A percentile compares a stretch with the other conserved stretches of the same genome.
Conservation (phyloP, 2,329 filamentous ascomycete species). For the Scedosporium minutisporum region DNA sequence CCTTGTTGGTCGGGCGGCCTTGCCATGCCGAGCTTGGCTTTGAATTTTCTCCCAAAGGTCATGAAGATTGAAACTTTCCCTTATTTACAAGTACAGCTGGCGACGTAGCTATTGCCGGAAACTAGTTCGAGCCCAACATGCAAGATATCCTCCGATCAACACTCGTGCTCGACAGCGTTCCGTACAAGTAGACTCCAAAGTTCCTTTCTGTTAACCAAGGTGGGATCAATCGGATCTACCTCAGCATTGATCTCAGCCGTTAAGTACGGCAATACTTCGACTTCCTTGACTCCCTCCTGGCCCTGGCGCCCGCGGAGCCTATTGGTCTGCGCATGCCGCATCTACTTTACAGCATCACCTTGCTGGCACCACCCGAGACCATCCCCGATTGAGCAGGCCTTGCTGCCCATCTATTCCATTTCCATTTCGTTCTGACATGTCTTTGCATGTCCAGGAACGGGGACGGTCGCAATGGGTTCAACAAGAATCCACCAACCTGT, state of each 20-base stretch:
- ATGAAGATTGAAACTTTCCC: too few relatives aligned
- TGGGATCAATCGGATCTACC: too few relatives aligned
- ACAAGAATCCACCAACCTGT: neutral
- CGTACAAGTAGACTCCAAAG: too few relatives aligned
- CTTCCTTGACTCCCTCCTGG: neutral
- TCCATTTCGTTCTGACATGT: neutral
- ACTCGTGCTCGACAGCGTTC: too few relatives aligned
- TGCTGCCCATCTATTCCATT: neutral
- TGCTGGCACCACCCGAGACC: neutral
- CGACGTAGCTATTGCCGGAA: too few relatives aligned
- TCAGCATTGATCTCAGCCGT: too few relatives aligned
- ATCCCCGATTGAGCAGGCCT: neutral
- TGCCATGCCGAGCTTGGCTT: too few relatives aligned
- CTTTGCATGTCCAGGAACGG: neutral
- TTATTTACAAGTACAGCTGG: too few relatives aligned
- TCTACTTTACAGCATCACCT: neutral
- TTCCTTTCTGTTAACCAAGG: too few relatives aligned
- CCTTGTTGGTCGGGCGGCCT: too few relatives aligned
- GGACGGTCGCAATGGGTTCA: neutral
- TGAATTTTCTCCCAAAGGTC: too few relatives aligned
- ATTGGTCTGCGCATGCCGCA: neutral
- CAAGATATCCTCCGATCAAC: neutral
- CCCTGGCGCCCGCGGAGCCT: neutral
- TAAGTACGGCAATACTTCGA: too few relatives aligned
- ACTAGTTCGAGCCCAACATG: neutral